Base-by-base conservation (phyloP, 1,139 yeast genomes). In the Ogataea hybrid region DNA sequence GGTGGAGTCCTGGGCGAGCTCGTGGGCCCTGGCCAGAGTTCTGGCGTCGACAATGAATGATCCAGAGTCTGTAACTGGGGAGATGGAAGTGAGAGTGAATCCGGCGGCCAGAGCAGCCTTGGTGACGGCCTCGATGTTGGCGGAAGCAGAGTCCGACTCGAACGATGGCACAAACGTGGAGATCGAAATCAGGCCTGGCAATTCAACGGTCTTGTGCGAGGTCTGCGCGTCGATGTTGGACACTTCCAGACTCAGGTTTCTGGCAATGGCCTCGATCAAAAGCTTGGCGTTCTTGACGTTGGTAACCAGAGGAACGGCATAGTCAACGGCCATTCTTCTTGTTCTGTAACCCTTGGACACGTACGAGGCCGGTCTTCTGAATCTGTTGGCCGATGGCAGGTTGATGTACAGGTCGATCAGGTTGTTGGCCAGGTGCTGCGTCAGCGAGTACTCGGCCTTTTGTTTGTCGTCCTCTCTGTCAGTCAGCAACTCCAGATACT, bases 261-360 rank as follows among this genome's bases (percentile, higher is more conserved):
- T 76, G 17, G 95, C 77, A 56, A 94, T 69, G 14, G 98, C 98
- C 70, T 92, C 97, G 55, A 92, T 84, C 68, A 94, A 76, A 56
- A 94, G 75, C 70, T 94, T 94, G 51, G 99, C 99, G 73, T 92
- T 83, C 71, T 94, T 94, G 56, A 92, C 98, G 63, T 94, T 94
- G 54, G 99, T 92, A 40, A 94, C 96, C 66, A 94, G 77, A 41
- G 99, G 99, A 63, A 94, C 87, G 41, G 97, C 90, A 65, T 87
- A 94, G 68, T 94, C 99, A 54, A 94, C 97, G 55, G 99, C 98
- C 97, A 94, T 86, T 75, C 99, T 94, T 77, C 99, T 95, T 42
- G 97, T 87, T 69, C 81, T 84, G 76, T 94, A 94, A 66, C 98
- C 99, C 73, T 87, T 89, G 28, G 96, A 87, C 78, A 92, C 89